phyloP scores from a whole-genome alignment of 805 yeast species.

The Candida incommunis region DNA sequence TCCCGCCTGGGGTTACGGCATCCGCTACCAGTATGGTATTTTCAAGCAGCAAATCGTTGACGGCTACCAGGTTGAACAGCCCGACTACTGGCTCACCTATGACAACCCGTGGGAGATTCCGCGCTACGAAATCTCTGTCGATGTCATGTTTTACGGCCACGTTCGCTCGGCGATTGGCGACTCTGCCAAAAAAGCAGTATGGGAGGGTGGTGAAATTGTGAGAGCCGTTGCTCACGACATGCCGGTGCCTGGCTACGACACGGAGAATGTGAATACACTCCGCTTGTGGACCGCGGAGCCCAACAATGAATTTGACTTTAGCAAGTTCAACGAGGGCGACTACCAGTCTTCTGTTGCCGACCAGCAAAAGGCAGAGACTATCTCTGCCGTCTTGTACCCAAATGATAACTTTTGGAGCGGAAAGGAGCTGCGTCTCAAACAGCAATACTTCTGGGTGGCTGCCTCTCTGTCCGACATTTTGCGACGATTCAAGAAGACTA shows the following conservation, averaged over 20 bases:
- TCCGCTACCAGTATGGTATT: slow-evolving; percentile 87
- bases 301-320: slow-evolving; percentile 80
- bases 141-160: slow-evolving; percentile 80
- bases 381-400: slow-evolving; percentile 86
- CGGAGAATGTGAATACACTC: slow-evolving; percentile 72
- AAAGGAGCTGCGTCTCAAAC: slow-evolving; percentile 82
- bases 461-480: slow-evolving; percentile 86
- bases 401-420: slow-evolving; percentile 88
- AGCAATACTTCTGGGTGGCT: slow-evolving; percentile 94
- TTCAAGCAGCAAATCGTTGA: slow-evolving; percentile 79
- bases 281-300: slow-evolving; percentile 87
- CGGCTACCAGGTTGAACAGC: slow-evolving; percentile 89
- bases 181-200: slow-evolving; percentile 33
- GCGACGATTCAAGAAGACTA: slow-evolving; percentile 72
- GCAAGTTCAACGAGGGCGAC: slow-evolving; percentile 84
- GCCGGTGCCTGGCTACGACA: slow-evolving; percentile 79
- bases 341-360: slow-evolving; percentile 69
- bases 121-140: slow-evolving; percentile 73
- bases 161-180: slow-evolving; percentile 41
- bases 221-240: slow-evolving; percentile 82
- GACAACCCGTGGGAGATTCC: slow-evolving; percentile 92
- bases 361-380: slow-evolving; percentile 82
- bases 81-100: slow-evolving; percentile 85
- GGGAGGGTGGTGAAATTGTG: slow-evolving; percentile 86
- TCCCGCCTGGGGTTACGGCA: slow-evolving; percentile 95